A percentile compares a stretch with the other conserved stretches of the same genome.
Conservation (phyloP, 1,284 basidiomycete species). For the Jaminaea rosea region DNA sequence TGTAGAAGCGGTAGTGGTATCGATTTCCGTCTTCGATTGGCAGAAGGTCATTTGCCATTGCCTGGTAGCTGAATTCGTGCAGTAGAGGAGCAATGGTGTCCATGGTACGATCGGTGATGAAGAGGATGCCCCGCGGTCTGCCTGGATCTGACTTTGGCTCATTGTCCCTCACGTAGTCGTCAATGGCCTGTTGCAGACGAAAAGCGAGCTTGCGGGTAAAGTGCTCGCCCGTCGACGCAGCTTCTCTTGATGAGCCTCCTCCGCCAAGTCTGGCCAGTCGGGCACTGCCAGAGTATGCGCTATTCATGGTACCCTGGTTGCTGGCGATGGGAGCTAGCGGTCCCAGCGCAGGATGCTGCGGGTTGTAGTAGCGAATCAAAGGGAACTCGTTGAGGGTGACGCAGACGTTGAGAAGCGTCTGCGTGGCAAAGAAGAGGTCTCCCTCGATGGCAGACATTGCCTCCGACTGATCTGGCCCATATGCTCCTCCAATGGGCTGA, state of each 20-base stretch:
- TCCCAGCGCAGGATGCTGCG: slow-evolving; percentile 72
- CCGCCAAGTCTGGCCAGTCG: slow-evolving; percentile 26
- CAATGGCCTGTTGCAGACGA: slow-evolving; percentile 30
- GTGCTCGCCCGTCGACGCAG: slow-evolving; percentile 22
- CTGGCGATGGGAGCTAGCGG: slow-evolving; percentile 49
- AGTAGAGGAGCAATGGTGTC: slow-evolving; percentile 81
- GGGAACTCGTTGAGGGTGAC: slow-evolving; percentile 88
- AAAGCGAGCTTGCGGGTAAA: slow-evolving; percentile 38
- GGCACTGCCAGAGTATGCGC: slow-evolving; percentile 24
- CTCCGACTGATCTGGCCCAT: slow-evolving; percentile 28
- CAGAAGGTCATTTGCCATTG: slow-evolving; percentile 91
- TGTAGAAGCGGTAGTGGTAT: slow-evolving; percentile 62
- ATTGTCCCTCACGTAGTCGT: slow-evolving; percentile 21
- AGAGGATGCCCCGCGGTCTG: slow-evolving; percentile 68
- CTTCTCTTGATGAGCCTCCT: slow-evolving; percentile 7
- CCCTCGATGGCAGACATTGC: slow-evolving; percentile 32
- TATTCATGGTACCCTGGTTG: slow-evolving; percentile 10
- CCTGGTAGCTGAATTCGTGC: slow-evolving; percentile 98
- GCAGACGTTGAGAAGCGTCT: slow-evolving; percentile 60
- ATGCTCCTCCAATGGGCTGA: slow-evolving; percentile 52
- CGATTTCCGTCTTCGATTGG: slow-evolving; percentile 68
- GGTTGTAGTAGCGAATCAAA: slow-evolving; percentile 85
- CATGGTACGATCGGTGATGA: slow-evolving; percentile 93
- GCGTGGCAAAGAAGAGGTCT: slow-evolving; percentile 36
- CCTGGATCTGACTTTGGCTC: slow-evolving; percentile 58